Base-by-base conservation (phyloP, 164 flowering plant species). In the Pachysandra terminalis region DNA sequence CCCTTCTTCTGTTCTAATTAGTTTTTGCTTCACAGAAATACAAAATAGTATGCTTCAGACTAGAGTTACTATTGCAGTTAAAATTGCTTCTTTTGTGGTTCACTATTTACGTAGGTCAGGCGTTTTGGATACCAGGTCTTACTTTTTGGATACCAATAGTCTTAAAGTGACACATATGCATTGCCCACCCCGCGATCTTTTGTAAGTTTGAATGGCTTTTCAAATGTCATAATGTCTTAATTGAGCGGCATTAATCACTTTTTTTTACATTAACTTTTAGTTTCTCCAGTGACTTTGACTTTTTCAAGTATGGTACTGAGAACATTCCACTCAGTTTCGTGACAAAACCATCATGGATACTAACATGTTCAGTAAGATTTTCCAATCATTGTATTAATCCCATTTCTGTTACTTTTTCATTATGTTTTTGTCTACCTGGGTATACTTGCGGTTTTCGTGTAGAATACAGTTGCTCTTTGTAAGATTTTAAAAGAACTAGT, bases 171-270 rank as follows among this genome's bases (percentile, higher is more conserved):
- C 96, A 3, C 98, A 94, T 75, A 74, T 91, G 59, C 98, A 94
- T 76, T 94, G 98, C 80, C 98, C 97, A 71, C 98, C 98, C 45
- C 98, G 98, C 67, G 87, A 97, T 94, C 78, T 90, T 97, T 85
- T 32, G 3, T 3, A 49, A 45, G 67, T 51, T 35, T 59, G 66
- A 24, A 8, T 48, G 19, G 48, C 62, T 17, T 66, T 63, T 32
- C 26, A n/a, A 37, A 66, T 48, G 55, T 17, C 19, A 19, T 51
- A 24, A 48, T 64, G 63, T 56, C 37, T 19, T 37, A 1, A 37
- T 32, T 48, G 40, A n/a, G 3, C 28, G 6, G 28, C 53, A 68
- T 26, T 23, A 5, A 51, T 53, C 23, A 25, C 5, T 32, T 51
- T 1, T 16, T 14, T 9, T 55, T 19, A 56, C 55, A n/a, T n/a